Conservation (phyloP, 768 basidiomycete species). For the Rhizopogon vesiculosus region DNA sequence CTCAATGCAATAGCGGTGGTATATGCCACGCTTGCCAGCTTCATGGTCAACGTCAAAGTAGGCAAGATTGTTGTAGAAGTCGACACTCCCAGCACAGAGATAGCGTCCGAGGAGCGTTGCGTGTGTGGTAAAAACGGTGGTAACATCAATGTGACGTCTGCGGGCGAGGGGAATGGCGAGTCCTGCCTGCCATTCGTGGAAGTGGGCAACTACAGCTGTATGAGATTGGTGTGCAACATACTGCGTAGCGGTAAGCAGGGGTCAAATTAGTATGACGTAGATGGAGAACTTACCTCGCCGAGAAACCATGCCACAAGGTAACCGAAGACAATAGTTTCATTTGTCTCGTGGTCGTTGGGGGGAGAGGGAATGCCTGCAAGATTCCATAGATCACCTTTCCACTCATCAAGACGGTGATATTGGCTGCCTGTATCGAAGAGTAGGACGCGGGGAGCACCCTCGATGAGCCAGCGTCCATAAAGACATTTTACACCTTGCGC, state of each 20-base stretch:
- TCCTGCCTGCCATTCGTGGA: constrained; percentile 99
- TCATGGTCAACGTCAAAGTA: constrained; percentile 99
- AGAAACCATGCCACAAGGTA: constrained; percentile 99
- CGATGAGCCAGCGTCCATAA: constrained; percentile 98
- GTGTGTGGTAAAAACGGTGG: constrained; percentile 98
- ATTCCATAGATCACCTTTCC: constrained; percentile 99
- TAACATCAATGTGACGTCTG: constrained; percentile 96
- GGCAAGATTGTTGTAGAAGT: constrained; percentile 99
- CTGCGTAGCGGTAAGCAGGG: constrained; percentile 31
- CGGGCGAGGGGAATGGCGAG: constrained; percentile 92
- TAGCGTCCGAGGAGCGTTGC: constrained; percentile 98
- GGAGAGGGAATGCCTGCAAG: constrained; percentile 96
- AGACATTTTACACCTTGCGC: constrained; percentile 88
- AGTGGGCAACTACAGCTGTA: constrained; percentile 92
- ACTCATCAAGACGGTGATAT: constrained; percentile 89
- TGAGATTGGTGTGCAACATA: constrained; percentile 77
- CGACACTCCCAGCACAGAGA: constrained; percentile 95
- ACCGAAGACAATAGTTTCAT: constrained; percentile 96
- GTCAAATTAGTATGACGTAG: constrained; percentile 5
- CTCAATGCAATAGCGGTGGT: constrained; percentile 97
- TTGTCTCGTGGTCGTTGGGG: constrained; percentile 95
- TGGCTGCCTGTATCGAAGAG: constrained; percentile 93
- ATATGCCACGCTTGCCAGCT: constrained; percentile 98
- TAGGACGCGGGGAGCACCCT: constrained; percentile 91
- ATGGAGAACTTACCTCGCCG: constrained; percentile 70